phyloP scores from a whole-genome alignment of 2,329 filamentous ascomycete genomes.

The Monosporascus ibericus region DNA sequence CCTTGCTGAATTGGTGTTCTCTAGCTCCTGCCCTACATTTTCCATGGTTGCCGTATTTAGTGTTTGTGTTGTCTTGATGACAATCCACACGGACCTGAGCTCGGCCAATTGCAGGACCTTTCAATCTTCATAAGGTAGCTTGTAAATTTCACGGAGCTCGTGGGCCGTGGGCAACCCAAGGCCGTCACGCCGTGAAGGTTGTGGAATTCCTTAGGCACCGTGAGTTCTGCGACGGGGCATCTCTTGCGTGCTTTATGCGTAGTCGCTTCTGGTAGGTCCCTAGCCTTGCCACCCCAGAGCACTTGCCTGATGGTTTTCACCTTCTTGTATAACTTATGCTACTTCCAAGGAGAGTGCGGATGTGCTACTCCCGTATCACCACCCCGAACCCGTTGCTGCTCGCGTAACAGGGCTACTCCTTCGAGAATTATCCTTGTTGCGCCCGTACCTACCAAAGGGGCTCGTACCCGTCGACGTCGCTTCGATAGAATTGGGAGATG shows the following conservation, averaged over 20 bases:
- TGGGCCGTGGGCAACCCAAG: background rate
- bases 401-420: no score
- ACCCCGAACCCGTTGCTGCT: no score
- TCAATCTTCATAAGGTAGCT: background rate
- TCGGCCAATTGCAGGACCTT: background rate
- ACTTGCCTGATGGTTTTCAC: background rate
- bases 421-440: no score
- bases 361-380: no score
- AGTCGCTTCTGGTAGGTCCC: background rate
- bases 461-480: no score
- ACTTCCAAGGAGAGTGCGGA: no score
- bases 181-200: background rate
- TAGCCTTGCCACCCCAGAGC: background rate
- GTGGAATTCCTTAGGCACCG: background rate
- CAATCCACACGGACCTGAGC: background rate
- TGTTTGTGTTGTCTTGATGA: background rate
- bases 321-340: no score
- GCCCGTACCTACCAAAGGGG: no score
- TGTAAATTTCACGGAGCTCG: background rate
- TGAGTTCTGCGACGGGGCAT: background rate
- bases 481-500: no score
- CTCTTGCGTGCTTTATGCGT: background rate
- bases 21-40: background rate
- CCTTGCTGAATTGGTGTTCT: background rate
- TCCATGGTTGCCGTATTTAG: background rate